Evolutionary conservation across 768 basidiomycete species (phyloP).

Genomic region (Amanita exitialis): DNA sequence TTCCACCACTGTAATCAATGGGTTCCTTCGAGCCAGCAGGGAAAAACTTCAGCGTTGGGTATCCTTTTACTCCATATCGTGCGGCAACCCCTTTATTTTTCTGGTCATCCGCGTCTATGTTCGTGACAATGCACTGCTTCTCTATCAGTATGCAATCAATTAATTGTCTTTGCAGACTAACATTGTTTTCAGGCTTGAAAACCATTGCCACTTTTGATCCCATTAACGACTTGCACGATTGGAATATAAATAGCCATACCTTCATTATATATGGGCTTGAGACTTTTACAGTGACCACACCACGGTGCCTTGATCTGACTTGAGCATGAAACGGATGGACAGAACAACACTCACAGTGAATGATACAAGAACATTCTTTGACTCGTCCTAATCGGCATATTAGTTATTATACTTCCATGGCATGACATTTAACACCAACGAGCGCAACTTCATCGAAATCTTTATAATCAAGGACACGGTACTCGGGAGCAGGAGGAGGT

Average conservation of each 20-base stretch:
- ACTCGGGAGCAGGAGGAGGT: constrained; percentile 68
- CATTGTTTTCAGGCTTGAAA: constrained; percentile 71
- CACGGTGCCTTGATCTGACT: constrained; percentile 43
- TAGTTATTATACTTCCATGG: background rate
- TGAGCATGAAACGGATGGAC: constrained; percentile 2
- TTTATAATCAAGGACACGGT: constrained; percentile 52
- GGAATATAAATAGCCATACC: constrained; percentile 24
- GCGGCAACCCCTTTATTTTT: constrained; percentile 61
- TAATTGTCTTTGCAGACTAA: constrained; percentile 22
- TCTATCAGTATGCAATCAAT: background rate
- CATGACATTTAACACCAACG: constrained; percentile 23
- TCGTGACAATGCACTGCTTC: constrained; percentile 79
- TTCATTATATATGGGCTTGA: constrained; percentile 84
- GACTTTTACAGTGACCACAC: constrained; percentile 92
- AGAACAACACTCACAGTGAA: constrained; percentile 48
- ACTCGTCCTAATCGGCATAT: constrained; percentile 33
- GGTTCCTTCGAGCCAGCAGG: constrained; percentile 56
- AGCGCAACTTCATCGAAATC: constrained; percentile 72
- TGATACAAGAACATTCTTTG: constrained; percentile 78
- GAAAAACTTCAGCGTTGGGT: constrained; percentile 97
- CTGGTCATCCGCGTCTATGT: constrained; percentile 82
- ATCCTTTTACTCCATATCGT: constrained; percentile 68
- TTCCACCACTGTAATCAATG: constrained; percentile 57
- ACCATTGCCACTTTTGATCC: constrained; percentile 50
- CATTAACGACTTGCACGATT: background rate